phyloP scores from a whole-genome alignment of 768 basidiomycete genomes.

The Mrakia frigida region DNA sequence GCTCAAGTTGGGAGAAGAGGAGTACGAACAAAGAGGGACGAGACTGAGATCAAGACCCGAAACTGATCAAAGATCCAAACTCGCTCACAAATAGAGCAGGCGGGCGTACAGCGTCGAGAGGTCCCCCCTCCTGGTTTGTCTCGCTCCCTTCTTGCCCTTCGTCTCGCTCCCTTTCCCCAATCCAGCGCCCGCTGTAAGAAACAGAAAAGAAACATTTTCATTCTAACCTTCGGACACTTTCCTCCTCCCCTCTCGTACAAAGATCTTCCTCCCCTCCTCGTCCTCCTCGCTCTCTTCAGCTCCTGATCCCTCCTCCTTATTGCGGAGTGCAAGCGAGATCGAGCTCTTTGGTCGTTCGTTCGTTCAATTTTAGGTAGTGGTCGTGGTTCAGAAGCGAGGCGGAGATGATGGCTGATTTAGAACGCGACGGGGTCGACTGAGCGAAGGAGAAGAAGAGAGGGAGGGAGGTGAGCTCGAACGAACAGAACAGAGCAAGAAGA shows the following conservation, averaged over 20 bases:
- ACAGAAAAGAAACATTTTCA: no score
- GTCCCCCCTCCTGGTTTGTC: no score
- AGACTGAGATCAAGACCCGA: no score
- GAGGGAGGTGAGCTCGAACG: background rate
- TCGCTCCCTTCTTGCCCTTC: no score
- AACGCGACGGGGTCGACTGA: conserved; percentile 20
- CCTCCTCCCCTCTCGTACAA: background rate
- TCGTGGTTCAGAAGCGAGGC: background rate
- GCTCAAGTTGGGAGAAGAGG: no score
- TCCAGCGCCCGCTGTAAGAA: no score
- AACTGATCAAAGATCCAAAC: no score
- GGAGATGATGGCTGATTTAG: background rate
- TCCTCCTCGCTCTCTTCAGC: background rate
- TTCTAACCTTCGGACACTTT: background rate
- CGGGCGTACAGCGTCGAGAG: no score
- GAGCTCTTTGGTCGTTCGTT: background rate
- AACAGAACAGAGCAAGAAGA: background rate
- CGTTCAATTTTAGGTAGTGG: background rate
- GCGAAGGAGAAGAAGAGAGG: background rate
- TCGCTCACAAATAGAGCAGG: no score
- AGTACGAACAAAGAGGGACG: no score
- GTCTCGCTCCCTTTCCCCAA: no score
- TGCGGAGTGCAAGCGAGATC: background rate
- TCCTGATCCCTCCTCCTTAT: background rate
- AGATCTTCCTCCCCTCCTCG: background rate